Evolutionary conservation across 495 filamentous ascomycete species (phyloP), one percentile per base, ranked within the genome.

Genomic region (Polyplosphaeria fusca): DNA sequence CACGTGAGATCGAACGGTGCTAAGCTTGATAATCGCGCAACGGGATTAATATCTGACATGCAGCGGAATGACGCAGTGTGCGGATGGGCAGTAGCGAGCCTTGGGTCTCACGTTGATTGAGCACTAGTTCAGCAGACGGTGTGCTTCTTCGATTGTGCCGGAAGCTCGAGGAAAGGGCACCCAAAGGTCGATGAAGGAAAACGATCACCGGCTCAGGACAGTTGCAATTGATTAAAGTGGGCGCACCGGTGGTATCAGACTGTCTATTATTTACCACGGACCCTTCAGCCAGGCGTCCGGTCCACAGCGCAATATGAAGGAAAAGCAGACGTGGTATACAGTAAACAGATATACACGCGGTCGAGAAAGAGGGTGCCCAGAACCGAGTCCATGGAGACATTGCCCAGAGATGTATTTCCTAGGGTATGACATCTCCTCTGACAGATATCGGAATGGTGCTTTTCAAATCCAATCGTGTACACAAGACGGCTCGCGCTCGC

Each of bases 251-350:
- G 42, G 27, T 30, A 55, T 39, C 35, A 27, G 4, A 43, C 45
- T 50, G 42, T 49, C 30, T 51, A 58, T 58, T 44, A 58, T 51
- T 58, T 44, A 27, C 38, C 35, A 9, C 26, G 39, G 18, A 52
- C 46, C 32, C 55, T 47, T 56, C 45, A 22, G 44, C 47, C 48
- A 53, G 56, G 47, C 41, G 41, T 53, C 41, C 55, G 53, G 5
- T 49, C 27, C 23, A 55, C 42, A 26, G 52, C 52, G 52, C 40
- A 42, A 55, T 47, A 5, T 14, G 22, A 46, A 42, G 40, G 52
- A 25, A 46, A 55, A 50, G 46, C 46, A 5, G 46, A 63, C 38
- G 42, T 52, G 47, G 60, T 49, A 57, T 58, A 54, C 47, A 63
- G 45, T 32, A 46, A 45, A 14, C 16, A 48, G 19, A 60, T 58